Evolutionary conservation across 257 asterid species (phyloP), one percentile per base, ranked within the genome.

Genomic region (Solanum pennellii): DNA sequence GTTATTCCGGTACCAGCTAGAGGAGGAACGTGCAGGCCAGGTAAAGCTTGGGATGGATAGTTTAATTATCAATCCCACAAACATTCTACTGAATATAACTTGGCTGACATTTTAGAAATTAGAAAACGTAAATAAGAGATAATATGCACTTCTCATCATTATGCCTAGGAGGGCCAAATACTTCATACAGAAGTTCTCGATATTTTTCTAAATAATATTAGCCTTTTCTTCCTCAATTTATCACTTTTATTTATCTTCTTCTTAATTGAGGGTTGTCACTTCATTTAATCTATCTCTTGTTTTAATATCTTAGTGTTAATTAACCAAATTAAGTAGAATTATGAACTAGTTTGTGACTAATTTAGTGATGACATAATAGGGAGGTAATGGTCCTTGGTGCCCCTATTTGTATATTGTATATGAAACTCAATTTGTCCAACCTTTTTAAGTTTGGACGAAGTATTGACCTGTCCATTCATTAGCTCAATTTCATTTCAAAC

Each of bases 151-250:
- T 59, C 23, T 21, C 35, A 33, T 59, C 27, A 59, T 59, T 59
- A 44, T 44, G 49, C 15, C 5, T 44, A 3, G 14, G 49, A 44
- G 49, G 49, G 49, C 49, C 94, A 95, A 97, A 85, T 92, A 93
- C 84, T 93, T 92, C 83, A 93, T 96, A 39, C 68, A 89, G 98
- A 97, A 90, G 94, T 97, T 90, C 98, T 97, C 79, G 97, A 95
- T 86, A 91, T 44, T 97, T 44, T 96, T 94, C 87, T 97, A 89
- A 92, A 87, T 79, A 68, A 66, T 29, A 0, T 49, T 37, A 1
- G 14, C 49, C 76, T 18, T 52, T 10, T 11, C 49, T 44, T 44
- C 49, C 49, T 6, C 31, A 11, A 10, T 5, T 62, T 47, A 13
- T 60, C 35, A 14, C n/a, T 33, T 59, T 62, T 42, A 84, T 73